These are phyloP conservation scores for Grifola frondosa DNA, from an alignment of 1,284 basidiomycete species.

Conservation along the genomic window DNA sequence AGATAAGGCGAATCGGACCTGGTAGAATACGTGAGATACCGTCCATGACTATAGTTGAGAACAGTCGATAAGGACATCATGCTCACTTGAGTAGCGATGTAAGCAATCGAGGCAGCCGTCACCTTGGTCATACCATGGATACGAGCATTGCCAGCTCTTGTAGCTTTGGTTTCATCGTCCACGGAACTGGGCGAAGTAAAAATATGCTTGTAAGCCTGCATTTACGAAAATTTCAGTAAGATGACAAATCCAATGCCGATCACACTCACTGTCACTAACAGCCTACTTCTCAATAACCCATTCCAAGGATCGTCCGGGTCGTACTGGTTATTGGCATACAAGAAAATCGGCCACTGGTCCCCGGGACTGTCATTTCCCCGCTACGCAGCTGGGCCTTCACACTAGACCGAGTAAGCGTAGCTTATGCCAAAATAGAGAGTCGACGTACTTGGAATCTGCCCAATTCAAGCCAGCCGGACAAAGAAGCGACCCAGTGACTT, in stretches of 20 bases:
- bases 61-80: no score
- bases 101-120: conserved; percentile 11
- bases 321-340: conserved; percentile 4
- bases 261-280: conserved; percentile 12
- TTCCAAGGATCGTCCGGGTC: conserved; percentile 15
- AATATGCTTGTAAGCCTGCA: no score
- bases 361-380: conserved; percentile 5
- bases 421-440: no score
- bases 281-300: conserved; percentile 5
- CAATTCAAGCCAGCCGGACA: conserved; percentile 13
- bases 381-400: conserved; percentile 3
- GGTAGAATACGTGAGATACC: no score
- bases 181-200: no score
- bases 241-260: conserved; percentile 1
- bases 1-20: no score
- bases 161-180: conserved; percentile 15
- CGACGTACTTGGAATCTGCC: no score
- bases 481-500: conserved; percentile 6
- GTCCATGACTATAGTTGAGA: no score
- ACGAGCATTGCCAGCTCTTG: conserved; percentile 14
- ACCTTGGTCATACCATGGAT: conserved; percentile 13
- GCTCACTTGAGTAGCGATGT: conserved; percentile 14
- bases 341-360: conserved; percentile 12
- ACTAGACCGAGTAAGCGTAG: neutral
- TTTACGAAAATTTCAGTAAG: no score